Conservation (phyloP, 805 yeast genomes). For the Metschnikowia shivogae region DNA sequence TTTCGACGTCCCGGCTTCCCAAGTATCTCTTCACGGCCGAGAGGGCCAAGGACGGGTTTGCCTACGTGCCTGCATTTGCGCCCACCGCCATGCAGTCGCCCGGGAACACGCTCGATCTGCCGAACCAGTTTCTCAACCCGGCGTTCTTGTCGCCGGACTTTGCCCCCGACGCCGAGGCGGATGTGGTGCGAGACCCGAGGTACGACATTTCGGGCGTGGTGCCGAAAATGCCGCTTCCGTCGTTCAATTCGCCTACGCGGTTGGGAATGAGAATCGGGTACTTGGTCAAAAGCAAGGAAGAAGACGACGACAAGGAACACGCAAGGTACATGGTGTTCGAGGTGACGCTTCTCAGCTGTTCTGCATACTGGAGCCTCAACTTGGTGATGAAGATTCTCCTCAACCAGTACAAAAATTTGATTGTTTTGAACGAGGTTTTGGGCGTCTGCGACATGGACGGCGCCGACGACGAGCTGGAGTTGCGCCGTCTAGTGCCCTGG, state of each 20-base stretch:
- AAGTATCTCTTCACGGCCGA: conserved; percentile 35
- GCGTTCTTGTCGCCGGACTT: conserved; percentile 33
- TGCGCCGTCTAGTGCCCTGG: conserved; percentile 56
- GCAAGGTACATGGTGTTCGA: conserved; percentile 44
- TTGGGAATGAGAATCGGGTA: conserved; percentile 71
- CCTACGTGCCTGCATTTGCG: background rate
- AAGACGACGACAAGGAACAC: background rate
- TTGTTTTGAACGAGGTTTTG: conserved; percentile 39
- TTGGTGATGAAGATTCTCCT: conserved; percentile 53
- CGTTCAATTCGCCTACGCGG: conserved; percentile 67
- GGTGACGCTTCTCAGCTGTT: conserved; percentile 68
- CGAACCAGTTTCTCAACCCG: conserved; percentile 33
- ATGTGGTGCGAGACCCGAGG: conserved; percentile 44
- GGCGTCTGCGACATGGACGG: conserved; percentile 19
- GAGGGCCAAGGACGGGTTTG: conserved; percentile 4
- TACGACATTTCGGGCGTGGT: conserved; percentile 55
- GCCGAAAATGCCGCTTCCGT: conserved; percentile 57
- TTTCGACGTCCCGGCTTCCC: conserved; percentile 61
- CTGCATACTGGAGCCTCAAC: conserved; percentile 56
- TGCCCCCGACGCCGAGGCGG: conserved; percentile 17
- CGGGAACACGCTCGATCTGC: conserved; percentile 31
- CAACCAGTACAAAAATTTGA: conserved; percentile 57
- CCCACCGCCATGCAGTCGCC: conserved; percentile 9
- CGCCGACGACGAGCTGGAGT: conserved; percentile 3
- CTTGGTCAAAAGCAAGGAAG: conserved; percentile 41